These are phyloP conservation scores for Colletotrichum destructivum DNA, from an alignment of 2,329 filamentous ascomycete species.

Conservation along the genomic window DNA sequence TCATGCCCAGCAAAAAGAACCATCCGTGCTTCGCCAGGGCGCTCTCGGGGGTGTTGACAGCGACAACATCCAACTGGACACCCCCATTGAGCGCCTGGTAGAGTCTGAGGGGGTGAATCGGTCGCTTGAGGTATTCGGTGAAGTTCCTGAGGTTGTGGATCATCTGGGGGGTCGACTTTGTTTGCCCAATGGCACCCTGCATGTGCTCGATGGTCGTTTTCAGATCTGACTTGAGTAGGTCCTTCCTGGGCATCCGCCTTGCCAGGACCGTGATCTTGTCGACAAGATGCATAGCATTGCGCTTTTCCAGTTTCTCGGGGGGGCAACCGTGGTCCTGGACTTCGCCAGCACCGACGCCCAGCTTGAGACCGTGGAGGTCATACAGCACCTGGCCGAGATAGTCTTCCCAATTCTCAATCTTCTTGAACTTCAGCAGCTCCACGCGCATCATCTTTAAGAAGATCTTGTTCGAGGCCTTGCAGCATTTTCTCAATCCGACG, in stretches of 20 bases:
- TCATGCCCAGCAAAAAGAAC: conserved; percentile 93
- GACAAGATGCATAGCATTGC: conserved; percentile 84
- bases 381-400: conserved; percentile 89
- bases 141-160: conserved; percentile 91
- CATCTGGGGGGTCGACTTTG: conserved; percentile 84
- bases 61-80: conserved; percentile 79
- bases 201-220: conserved; percentile 94
- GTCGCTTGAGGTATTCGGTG: conserved; percentile 84
- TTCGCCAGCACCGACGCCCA: conserved; percentile 76
- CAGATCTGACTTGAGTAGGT: conserved; percentile 91
- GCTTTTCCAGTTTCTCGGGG: conserved; percentile 82
- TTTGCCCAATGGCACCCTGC: conserved; percentile 85
- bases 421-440: conserved; percentile 83
- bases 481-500: conserved; percentile 86
- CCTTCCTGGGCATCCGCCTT: conserved; percentile 88
- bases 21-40: conserved; percentile 85
- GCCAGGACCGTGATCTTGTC: conserved; percentile 88
- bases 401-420: conserved; percentile 86
- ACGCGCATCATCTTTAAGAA: conserved; percentile 92
- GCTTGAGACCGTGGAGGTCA: conserved; percentile 86
- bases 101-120: conserved; percentile 85
- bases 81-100: conserved; percentile 87
- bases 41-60: conserved; percentile 78
- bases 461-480: conserved; percentile 86
- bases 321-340: conserved; percentile 86